Percentiles rank a stretch among this genome's conserved stretches.
These are phyloP conservation scores for Chalciporus chontae DNA, from an alignment of 768 basidiomycete genomes.

Conservation along the genomic window DNA sequence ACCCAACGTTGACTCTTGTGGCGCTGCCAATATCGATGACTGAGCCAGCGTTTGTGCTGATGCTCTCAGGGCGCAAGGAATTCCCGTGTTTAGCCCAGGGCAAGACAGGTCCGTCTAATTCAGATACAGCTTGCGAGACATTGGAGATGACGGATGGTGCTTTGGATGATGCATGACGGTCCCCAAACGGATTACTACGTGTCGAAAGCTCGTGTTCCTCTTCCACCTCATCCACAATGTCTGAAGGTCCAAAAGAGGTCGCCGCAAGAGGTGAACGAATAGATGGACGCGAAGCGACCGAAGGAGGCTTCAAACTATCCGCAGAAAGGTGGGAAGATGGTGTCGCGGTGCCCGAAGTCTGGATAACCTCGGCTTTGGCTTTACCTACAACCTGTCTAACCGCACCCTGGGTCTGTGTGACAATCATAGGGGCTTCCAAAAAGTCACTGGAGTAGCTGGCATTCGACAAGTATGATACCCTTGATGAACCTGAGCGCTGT, in stretches of 20 bases:
- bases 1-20: slow-evolving; percentile 63
- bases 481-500: slow-evolving; percentile 51
- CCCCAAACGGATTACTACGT: slow-evolving; percentile 59
- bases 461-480: slow-evolving; percentile 70
- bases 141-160: slow-evolving; percentile 16
- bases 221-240: slow-evolving; percentile 50
- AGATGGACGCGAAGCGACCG: slow-evolving; percentile 38
- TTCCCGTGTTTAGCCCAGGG: slow-evolving; percentile 41
- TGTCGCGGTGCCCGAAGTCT: slow-evolving; percentile 43
- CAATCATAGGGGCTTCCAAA: slow-evolving; percentile 78
- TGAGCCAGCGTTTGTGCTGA: slow-evolving; percentile 61
- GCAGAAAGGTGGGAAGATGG: slow-evolving; percentile 24
- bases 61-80: slow-evolving; percentile 53
- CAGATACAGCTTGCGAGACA: slow-evolving; percentile 28
- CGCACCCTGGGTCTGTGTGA: slow-evolving; percentile 59
- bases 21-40: slow-evolving; percentile 60
- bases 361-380: slow-evolving; percentile 77
- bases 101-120: slow-evolving; percentile 37
- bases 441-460: slow-evolving; percentile 78
- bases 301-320: slow-evolving; percentile 42
- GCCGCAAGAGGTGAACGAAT: slow-evolving; percentile 66
- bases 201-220: slow-evolving; percentile 26
- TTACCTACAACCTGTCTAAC: slow-evolving; percentile 74
- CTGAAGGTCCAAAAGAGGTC: slow-evolving; percentile 68
- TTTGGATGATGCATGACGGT: slow-evolving; percentile 39